phyloP scores from a whole-genome alignment of 2,329 filamentous ascomycete genomes.

The Aspergillus terreus region DNA sequence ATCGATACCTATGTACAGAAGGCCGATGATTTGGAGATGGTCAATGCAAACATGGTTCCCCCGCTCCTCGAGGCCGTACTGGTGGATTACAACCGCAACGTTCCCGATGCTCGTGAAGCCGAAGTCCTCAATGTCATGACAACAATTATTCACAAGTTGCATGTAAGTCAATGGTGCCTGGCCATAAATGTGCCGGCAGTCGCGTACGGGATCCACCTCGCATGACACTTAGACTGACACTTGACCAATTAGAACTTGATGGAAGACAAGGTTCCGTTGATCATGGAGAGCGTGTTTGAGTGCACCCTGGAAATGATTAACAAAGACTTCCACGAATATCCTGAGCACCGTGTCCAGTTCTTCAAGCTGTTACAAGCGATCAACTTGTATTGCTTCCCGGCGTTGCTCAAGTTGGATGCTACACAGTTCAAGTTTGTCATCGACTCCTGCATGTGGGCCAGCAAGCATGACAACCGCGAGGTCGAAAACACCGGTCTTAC shows the following conservation, averaged over 20 bases:
- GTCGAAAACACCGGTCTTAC: conserved; percentile 94
- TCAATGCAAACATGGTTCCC: conserved; percentile 92
- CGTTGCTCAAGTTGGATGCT: conserved; percentile 88
- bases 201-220: too few relatives aligned
- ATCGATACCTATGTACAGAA: conserved; percentile 98
- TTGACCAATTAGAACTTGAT: conserved; percentile 66
- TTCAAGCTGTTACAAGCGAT: conserved; percentile 96
- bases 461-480: conserved; percentile 98
- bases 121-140: conserved; percentile 98
- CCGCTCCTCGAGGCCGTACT: conserved; percentile 90
- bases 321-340: conserved; percentile 99
- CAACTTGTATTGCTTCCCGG: conserved; percentile 95
- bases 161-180: conserved; percentile 60
- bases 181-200: too few relatives aligned
- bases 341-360: conserved; percentile 98
- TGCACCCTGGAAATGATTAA: conserved; percentile 99
- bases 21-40: conserved; percentile 90
- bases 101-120: conserved; percentile 89
- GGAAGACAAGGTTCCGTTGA: conserved; percentile 95
- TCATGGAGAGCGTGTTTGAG: conserved; percentile 98
- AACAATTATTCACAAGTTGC: conserved; percentile 92
- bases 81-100: conserved; percentile 95
- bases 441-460: conserved; percentile 99
- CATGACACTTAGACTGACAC: not conserved
- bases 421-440: conserved; percentile 99